Conservation (phyloP, 2,329 filamentous ascomycete species). For the Sclerotinia spermophila region DNA sequence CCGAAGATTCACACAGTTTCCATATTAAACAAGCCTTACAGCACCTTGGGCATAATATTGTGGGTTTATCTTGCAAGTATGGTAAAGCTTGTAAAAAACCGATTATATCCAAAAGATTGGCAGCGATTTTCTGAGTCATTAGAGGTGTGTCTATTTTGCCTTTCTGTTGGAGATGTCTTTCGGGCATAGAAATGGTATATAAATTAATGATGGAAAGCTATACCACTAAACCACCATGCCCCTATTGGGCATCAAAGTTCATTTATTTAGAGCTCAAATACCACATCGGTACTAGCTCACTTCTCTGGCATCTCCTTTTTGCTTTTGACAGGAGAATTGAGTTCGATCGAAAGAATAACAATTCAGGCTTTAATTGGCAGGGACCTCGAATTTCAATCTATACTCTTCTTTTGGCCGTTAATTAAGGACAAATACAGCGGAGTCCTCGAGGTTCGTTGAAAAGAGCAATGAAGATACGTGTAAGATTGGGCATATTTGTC, state of each 20-base stretch:
- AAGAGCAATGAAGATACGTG: neutral
- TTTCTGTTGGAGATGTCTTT: neutral
- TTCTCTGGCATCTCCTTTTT: neutral
- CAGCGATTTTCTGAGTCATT: neutral
- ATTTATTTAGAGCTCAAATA: too few species aligned
- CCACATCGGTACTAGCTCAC: too few species aligned
- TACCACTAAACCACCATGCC: too few species aligned
- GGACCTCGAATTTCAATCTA: neutral
- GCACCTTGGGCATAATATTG: neutral
- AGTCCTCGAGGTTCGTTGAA: too few species aligned
- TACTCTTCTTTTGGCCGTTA: neutral
- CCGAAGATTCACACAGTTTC: neutral
- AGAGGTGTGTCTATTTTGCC: neutral
- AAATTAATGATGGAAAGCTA: too few species aligned
- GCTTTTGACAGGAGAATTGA: neutral
- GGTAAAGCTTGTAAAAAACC: neutral
- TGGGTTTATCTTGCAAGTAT: neutral
- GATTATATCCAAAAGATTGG: neutral
- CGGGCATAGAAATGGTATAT: too few species aligned
- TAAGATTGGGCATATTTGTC: too few species aligned
- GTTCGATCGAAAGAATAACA: neutral
- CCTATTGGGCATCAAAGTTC: too few species aligned
- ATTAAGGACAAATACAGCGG: neutral
- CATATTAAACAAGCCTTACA: conserved; percentile 5
- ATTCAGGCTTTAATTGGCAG: neutral